Base-by-base conservation (phyloP, 2,329 filamentous ascomycete species). In the Calonectria henricotiae region DNA sequence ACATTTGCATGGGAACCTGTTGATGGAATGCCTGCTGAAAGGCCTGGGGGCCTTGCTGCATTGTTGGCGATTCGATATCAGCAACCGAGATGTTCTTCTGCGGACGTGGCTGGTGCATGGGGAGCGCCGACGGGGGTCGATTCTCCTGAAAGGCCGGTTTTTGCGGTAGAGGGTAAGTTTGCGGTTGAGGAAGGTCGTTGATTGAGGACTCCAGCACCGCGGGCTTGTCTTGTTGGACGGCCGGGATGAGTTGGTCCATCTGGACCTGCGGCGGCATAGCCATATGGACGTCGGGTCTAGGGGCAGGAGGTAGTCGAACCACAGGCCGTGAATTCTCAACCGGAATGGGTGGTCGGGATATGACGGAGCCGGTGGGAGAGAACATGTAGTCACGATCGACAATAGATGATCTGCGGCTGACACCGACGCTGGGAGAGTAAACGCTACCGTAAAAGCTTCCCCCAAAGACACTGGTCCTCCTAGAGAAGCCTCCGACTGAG, bases 1-100 rank as follows among this genome's bases (percentile, higher is more conserved):
- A 82, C 47, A 94, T 89, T 75, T 95, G 92, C 4, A 92, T 83
- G 2, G 95, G 96, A n/a, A 98, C 91, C 82, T 98, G 95, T 77
- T 98, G 95, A 76, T 98, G 95, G 86, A 98, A 98, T 0, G 95
- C 94, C 79, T 95, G 94, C 77, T 96, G 92, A 77, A 97, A 98
- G 0, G 94, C 93, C 77, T 94, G 94, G 37, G 46, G 83, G 90
- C 84, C 75, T 86, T 77, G 85, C 86, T 62, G 82, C 76, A 84
- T 87, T 5, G 89, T 91, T 4, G 95, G 94, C 8, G 93, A 93
- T 82, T 98, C 96, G 75, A 98, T 98, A 77, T 94, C 95, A 68
- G 94, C 94, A 69, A 98, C 91, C 11, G 95, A 98, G 37, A 98
- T 94, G 6, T 95, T 89, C 86, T 98, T 98, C 82, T 98, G 95